Percentiles rank a stretch among this genome's conserved stretches.
Conservation (phyloP, 2,329 filamentous ascomycete genomes). For the Colletotrichum simmondsii region DNA sequence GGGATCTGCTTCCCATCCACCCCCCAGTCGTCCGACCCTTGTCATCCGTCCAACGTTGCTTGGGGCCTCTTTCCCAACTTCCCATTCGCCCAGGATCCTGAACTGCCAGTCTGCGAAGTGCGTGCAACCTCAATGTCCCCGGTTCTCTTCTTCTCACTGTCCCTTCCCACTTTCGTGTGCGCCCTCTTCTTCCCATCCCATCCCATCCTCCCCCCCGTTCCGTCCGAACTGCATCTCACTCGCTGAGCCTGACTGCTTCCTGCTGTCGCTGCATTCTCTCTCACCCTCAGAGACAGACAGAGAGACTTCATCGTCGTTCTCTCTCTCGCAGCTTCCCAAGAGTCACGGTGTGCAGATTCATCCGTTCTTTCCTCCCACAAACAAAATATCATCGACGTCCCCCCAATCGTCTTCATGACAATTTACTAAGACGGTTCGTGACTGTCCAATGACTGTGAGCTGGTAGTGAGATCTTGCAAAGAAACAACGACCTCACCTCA, state of each 20-base stretch:
- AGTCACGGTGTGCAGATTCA: conserved; percentile 33
- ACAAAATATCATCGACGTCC: not conserved
- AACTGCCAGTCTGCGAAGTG: not conserved
- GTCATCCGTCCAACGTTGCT: conserved; percentile 15
- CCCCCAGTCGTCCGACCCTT: conserved; percentile 5
- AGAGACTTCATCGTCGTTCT: not conserved
- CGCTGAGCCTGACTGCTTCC: conserved; percentile 10
- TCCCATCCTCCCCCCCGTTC: conserved; percentile 12
- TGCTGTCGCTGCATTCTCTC: not conserved
- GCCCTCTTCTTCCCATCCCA: not conserved
- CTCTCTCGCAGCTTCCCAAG: conserved; percentile 23
- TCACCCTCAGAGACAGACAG: not conserved
- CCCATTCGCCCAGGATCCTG: conserved; percentile 17
- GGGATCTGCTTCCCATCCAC: not conserved
- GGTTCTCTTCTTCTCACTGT: conserved; percentile 27
- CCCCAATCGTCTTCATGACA: conserved; percentile 19
- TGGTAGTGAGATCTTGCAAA: conserved; percentile 25
- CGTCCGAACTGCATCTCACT: conserved; percentile 31
- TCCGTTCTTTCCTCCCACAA: conserved; percentile 31
- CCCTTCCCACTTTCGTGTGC: conserved; percentile 25
- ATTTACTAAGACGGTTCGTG: not conserved
- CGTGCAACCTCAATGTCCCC: conserved; percentile 23
- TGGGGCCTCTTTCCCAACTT: not conserved
- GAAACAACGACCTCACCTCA: conserved; percentile 17
- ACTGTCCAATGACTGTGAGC: conserved; percentile 28